These are phyloP conservation scores for Suillus cothurnatus DNA, from an alignment of 768 basidiomycete genomes.

Conservation along the genomic window DNA sequence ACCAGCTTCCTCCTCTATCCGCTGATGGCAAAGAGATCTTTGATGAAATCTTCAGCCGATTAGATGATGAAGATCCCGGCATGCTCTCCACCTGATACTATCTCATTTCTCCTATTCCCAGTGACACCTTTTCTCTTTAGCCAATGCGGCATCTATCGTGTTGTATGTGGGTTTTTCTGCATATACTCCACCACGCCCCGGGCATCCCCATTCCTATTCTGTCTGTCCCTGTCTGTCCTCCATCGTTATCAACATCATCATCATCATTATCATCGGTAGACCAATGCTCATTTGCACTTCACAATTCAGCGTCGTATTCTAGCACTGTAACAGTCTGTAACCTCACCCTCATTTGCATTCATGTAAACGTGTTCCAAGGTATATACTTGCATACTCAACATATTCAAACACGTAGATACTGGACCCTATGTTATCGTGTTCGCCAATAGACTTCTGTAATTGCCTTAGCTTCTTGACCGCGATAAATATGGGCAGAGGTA, in stretches of 20 bases:
- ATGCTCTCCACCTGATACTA: slow-evolving; percentile 67
- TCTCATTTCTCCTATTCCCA: not conserved
- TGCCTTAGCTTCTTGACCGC: not conserved
- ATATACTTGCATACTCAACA: slow-evolving; percentile 10
- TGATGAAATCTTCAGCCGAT: slow-evolving; percentile 62
- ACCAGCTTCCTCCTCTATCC: slow-evolving; percentile 64
- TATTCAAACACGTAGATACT: slow-evolving; percentile 7
- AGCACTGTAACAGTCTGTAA: slow-evolving; percentile 13
- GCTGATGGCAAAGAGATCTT: slow-evolving; percentile 82
- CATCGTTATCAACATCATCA: slow-evolving; percentile 9
- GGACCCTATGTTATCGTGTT: not conserved
- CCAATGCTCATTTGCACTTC: slow-evolving; percentile 13
- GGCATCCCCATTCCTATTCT: not conserved
- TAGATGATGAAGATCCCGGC: slow-evolving; percentile 65
- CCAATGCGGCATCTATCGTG: slow-evolving; percentile 5
- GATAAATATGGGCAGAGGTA: not conserved
- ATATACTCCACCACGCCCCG: not conserved
- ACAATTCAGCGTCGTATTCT: slow-evolving; percentile 11
- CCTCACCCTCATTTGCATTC: slow-evolving; percentile 7
- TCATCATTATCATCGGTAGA: slow-evolving; percentile 12
- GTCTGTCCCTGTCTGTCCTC: not conserved
- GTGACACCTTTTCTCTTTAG: slow-evolving; percentile 1
- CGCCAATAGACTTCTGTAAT: not conserved
- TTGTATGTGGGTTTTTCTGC: slow-evolving; percentile 6
- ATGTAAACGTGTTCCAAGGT: slow-evolving; percentile 8